phyloP scores from a whole-genome alignment of 331 rosid genomes.

The Pyrus hybrid region DNA sequence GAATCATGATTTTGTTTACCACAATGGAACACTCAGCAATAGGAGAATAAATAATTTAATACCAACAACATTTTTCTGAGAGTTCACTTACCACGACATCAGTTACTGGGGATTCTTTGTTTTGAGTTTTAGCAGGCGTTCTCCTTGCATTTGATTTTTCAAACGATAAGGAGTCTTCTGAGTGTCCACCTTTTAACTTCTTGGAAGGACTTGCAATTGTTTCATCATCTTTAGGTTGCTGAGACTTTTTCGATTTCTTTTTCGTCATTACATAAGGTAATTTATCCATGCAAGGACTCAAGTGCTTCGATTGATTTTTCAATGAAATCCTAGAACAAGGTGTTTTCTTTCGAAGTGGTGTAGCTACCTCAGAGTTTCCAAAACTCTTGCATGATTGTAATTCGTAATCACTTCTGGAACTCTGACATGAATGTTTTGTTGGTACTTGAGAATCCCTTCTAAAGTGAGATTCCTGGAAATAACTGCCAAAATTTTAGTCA shows the following conservation, averaged over 20 bases:
- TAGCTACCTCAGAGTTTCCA: background rate
- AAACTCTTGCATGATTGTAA: background rate
- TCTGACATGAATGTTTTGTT: background rate
- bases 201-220: background rate
- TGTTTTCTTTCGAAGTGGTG: background rate
- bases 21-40: background rate
- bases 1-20: background rate
- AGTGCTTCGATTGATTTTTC: background rate
- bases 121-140: background rate
- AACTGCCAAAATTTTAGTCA: background rate
- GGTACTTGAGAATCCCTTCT: background rate
- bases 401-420: background rate
- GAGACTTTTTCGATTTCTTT: background rate
- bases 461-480: background rate
- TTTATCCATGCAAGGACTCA: background rate
- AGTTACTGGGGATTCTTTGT: background rate
- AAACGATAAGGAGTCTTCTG: background rate
- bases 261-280: background rate
- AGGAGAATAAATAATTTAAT: background rate
- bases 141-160: background rate
- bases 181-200: background rate
- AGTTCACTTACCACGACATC: conserved; percentile 1
- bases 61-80: background rate
- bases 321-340: background rate
- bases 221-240: background rate